Conservation (phyloP, 768 basidiomycete species). For the Leucocoprinus sp. region DNA sequence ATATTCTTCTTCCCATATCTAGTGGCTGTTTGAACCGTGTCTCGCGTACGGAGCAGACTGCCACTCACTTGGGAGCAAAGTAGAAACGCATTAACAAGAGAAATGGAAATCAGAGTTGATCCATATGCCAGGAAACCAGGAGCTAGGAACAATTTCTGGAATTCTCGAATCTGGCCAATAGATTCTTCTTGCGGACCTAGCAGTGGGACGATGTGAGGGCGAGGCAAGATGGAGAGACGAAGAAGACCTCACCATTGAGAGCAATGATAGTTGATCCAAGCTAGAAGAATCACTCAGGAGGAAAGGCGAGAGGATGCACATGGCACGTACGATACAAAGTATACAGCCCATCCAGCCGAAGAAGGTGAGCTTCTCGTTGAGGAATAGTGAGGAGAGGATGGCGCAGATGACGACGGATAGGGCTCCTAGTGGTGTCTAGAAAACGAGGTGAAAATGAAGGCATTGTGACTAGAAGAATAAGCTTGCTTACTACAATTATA, state of each 20-base stretch:
- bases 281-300: slow-evolving; percentile 24
- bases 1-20: slow-evolving; percentile 87
- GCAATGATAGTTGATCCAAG: slow-evolving; percentile 86
- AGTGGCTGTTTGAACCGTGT: not conserved
- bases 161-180: slow-evolving; percentile 60
- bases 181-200: slow-evolving; percentile 63
- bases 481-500: slow-evolving; percentile 80
- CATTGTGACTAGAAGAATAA: not conserved
- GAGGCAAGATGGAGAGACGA: not conserved
- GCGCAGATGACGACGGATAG: slow-evolving; percentile 95
- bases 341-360: slow-evolving; percentile 96
- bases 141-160: slow-evolving; percentile 73
- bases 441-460: slow-evolving; percentile 2
- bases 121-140: slow-evolving; percentile 75
- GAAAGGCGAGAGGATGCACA: slow-evolving; percentile 8
- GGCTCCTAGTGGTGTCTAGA: slow-evolving; percentile 87
- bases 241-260: slow-evolving; percentile 55
- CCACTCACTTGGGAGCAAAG: slow-evolving; percentile 66
- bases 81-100: slow-evolving; percentile 72
- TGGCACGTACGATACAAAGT: slow-evolving; percentile 70
- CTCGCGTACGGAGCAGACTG: not conserved
- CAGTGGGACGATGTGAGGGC: slow-evolving; percentile 21
- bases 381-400: slow-evolving; percentile 85
- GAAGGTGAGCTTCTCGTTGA: slow-evolving; percentile 87
- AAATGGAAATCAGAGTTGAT: slow-evolving; percentile 51